Evolutionary conservation across 345 rosid genomes (phyloP).

Genomic region (Eucalyptus microcorys): DNA sequence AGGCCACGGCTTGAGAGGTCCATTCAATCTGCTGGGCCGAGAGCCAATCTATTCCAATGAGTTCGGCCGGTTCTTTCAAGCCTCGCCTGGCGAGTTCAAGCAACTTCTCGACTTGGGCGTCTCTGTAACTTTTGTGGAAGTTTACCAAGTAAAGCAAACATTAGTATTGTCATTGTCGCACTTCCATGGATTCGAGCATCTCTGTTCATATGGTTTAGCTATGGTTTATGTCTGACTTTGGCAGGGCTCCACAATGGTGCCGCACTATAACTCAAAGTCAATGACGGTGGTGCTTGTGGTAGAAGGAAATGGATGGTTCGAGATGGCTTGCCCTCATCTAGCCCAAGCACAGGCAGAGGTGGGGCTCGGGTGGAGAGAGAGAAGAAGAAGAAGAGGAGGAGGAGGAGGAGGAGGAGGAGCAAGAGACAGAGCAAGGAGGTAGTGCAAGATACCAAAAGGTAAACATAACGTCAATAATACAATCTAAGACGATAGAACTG

Average conservation of each 20-base stretch:
- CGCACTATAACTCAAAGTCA: slow-evolving; percentile 24
- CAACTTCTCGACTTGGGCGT: slow-evolving; percentile 22
- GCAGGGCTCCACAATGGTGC: slow-evolving; percentile 32
- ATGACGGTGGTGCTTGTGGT: slow-evolving; percentile 11
- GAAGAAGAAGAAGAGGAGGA: background rate
- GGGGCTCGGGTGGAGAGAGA: background rate
- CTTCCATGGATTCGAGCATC: background rate
- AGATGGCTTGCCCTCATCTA: slow-evolving; percentile 41
- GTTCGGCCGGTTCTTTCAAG: slow-evolving; percentile 29
- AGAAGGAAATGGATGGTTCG: slow-evolving; percentile 29
- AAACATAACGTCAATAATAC: background rate
- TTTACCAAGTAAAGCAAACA: slow-evolving; percentile 11
- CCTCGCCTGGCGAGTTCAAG: slow-evolving; percentile 9
- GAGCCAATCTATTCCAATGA: slow-evolving; percentile 27
- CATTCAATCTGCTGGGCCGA: slow-evolving; percentile 12
- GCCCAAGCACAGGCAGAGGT: background rate
- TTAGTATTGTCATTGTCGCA: background rate
- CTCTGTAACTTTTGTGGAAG: slow-evolving; percentile 7
- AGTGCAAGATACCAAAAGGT: slow-evolving; percentile 4
- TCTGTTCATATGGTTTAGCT: background rate
- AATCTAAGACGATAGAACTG: background rate
- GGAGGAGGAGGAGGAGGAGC: slow-evolving; percentile 4
- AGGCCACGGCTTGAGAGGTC: background rate
- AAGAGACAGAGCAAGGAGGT: background rate
- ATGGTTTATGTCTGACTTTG: background rate